These are phyloP conservation scores for Sedum album DNA, from an alignment of 164 flowering plant genomes.

Conservation along the genomic window DNA sequence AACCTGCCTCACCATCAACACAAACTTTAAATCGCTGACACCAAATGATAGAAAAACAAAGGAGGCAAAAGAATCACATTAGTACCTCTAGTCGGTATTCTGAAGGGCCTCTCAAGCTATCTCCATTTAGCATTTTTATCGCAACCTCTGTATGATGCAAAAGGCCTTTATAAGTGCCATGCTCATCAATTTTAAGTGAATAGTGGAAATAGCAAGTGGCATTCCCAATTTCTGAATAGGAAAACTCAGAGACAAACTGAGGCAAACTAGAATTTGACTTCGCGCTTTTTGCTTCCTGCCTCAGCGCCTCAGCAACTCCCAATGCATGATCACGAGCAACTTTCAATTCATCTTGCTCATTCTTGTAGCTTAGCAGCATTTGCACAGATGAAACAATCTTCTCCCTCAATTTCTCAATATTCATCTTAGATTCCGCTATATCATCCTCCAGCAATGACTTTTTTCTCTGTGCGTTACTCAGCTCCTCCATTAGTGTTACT, in stretches of 20 bases:
- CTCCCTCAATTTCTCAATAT: conserved; percentile 26
- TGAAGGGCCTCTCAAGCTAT: conserved; percentile 49
- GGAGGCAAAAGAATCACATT: conserved; percentile 38
- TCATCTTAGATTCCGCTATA: conserved; percentile 26
- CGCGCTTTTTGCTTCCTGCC: conserved; percentile 25
- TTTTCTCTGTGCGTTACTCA: not conserved
- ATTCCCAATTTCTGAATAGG: conserved; percentile 52
- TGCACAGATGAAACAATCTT: not conserved
- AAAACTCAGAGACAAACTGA: conserved; percentile 46
- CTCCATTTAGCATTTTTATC: conserved; percentile 47
- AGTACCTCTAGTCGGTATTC: conserved; percentile 88
- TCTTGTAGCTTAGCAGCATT: not conserved
- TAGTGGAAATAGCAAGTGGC: conserved; percentile 55
- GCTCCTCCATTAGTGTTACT: not conserved
- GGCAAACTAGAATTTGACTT: conserved; percentile 26
- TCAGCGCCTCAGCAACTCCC: conserved; percentile 45
- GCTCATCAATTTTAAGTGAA: conserved; percentile 64
- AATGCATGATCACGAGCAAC: conserved; percentile 48
- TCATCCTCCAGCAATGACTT: conserved; percentile 23
- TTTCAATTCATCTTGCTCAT: conserved; percentile 53
- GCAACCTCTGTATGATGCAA: conserved; percentile 69
- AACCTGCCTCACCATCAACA: conserved; percentile 62
- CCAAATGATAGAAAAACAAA: conserved; percentile 58
- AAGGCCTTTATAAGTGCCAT: conserved; percentile 57
- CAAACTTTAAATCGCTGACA: conserved; percentile 73